These are phyloP conservation scores for Fomitopsis pulvina DNA, from an alignment of 768 basidiomycete species.

Conservation along the genomic window DNA sequence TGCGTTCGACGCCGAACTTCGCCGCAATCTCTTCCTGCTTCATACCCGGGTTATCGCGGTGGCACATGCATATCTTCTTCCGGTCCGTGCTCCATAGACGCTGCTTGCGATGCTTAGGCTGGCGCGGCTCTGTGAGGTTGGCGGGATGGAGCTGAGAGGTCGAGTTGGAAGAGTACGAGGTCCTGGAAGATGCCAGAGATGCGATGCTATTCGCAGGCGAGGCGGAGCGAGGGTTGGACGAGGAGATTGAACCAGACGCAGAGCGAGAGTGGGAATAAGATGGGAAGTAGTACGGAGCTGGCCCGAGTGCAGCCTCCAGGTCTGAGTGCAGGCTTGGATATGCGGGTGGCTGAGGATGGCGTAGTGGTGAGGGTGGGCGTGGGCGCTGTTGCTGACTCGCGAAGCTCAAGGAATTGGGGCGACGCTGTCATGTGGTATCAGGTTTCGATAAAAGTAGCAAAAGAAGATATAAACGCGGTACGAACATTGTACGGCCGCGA, in stretches of 20 bases:
- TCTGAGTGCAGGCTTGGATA: background rate
- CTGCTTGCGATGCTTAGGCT: constrained; percentile 57
- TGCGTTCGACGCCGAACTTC: constrained; percentile 75
- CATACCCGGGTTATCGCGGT: constrained; percentile 53
- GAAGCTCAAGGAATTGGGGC: background rate
- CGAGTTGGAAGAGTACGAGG: constrained; percentile 43
- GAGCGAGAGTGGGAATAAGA: constrained; percentile 37
- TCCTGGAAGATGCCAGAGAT: constrained; percentile 32
- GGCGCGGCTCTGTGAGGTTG: constrained; percentile 16
- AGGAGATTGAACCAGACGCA: constrained; percentile 37
- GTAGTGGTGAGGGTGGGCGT: background rate
- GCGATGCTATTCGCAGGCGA: constrained; percentile 59
- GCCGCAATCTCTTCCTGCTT: constrained; percentile 83
- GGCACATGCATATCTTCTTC: constrained; percentile 66
- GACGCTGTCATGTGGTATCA: background rate
- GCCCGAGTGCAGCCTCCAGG: background rate
- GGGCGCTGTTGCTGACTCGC: background rate
- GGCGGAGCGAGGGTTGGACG: constrained; percentile 43
- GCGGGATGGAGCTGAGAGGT: constrained; percentile 1
- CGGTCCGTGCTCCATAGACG: constrained; percentile 72
- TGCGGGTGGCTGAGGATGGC: background rate
- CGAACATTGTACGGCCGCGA: background rate
- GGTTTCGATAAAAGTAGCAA: background rate
- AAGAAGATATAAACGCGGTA: background rate
- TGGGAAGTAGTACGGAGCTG: constrained; percentile 1